phyloP scores from a whole-genome alignment of 2,329 filamentous ascomycete species.

The Penicillium decumbens region DNA sequence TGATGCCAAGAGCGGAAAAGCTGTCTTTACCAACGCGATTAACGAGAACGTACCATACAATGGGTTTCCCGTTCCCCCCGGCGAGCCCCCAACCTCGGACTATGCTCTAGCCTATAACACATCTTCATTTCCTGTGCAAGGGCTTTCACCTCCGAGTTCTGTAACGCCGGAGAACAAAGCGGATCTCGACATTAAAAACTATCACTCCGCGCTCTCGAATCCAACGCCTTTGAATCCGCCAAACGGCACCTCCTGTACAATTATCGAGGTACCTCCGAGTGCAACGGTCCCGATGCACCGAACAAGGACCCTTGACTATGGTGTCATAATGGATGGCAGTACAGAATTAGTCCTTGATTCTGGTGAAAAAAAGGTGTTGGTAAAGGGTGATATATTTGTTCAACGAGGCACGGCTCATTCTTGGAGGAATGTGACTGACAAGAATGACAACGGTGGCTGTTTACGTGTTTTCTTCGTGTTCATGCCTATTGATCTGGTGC shows the following conservation, averaged over 20 bases:
- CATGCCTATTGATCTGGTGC: constrained; percentile 10
- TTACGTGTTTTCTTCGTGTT: constrained; percentile 14
- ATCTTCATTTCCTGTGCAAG: constrained; percentile 11
- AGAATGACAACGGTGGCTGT: constrained; percentile 7
- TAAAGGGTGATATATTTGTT: constrained; percentile 50
- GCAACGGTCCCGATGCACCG: constrained; percentile 45
- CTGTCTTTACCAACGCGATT: constrained; percentile 7
- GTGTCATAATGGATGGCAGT: constrained; percentile 49
- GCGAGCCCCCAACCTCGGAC: constrained; percentile 10
- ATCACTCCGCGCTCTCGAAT: constrained; percentile 7
- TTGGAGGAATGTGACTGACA: constrained; percentile 32
- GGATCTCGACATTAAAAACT: constrained; percentile 13
- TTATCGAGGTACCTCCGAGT: constrained; percentile 10
- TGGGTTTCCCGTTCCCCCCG: constrained; percentile 9
- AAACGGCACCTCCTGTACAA: constrained; percentile 10
- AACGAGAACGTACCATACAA: constrained; percentile 6
- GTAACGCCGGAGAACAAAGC: constrained; percentile 9
- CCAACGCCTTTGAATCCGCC: constrained; percentile 10
- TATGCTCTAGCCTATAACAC: constrained; percentile 15
- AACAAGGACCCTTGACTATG: constrained; percentile 49
- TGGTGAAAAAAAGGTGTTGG: constrained; percentile 44
- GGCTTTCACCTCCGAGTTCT: constrained; percentile 12
- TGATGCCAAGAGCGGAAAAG: constrained; percentile 8
- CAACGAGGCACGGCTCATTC: constrained; percentile 43
- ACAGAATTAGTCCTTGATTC: constrained; percentile 48